Percentiles rank a stretch among this genome's conserved stretches.
phyloP scores from a whole-genome alignment of 768 basidiomycete species.

The Postia placenta region DNA sequence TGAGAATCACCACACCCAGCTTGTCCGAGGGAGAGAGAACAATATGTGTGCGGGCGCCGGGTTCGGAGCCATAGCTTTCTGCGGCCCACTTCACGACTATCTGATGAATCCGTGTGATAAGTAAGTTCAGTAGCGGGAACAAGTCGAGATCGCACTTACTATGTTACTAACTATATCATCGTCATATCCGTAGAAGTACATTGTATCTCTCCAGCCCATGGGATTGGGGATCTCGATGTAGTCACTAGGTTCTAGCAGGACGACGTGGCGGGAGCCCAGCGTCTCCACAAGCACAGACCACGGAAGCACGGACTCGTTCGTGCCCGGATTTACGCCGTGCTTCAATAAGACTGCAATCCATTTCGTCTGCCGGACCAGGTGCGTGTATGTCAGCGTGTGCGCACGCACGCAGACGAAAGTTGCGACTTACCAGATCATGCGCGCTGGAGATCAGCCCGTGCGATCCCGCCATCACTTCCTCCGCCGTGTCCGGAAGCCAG shows the following conservation, averaged over 20 bases:
- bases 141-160: no score
- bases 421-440: conserved; percentile 36
- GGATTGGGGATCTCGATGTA: conserved; percentile 21
- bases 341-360: conserved; percentile 35
- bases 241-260: conserved; percentile 20
- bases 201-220: conserved; percentile 34
- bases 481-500: conserved; percentile 22
- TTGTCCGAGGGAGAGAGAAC: conserved; percentile 30
- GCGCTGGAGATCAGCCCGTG: conserved; percentile 38
- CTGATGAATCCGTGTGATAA: no score
- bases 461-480: conserved; percentile 27
- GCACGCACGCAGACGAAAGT: not conserved
- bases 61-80: not conserved
- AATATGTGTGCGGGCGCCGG: conserved; percentile 28
- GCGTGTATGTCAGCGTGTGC: not conserved
- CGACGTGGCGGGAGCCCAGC: conserved; percentile 27
- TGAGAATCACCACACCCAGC: conserved; percentile 26
- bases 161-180: conserved; percentile 20
- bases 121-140: no score
- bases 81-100: no score
- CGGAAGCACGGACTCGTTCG: conserved; percentile 29
- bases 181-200: conserved; percentile 36
- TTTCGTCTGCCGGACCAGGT: conserved; percentile 23
- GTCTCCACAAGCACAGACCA: conserved; percentile 20
- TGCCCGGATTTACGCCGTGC: conserved; percentile 24